These are phyloP conservation scores for Trametes maxima DNA, from an alignment of 768 basidiomycete genomes.

Conservation along the genomic window DNA sequence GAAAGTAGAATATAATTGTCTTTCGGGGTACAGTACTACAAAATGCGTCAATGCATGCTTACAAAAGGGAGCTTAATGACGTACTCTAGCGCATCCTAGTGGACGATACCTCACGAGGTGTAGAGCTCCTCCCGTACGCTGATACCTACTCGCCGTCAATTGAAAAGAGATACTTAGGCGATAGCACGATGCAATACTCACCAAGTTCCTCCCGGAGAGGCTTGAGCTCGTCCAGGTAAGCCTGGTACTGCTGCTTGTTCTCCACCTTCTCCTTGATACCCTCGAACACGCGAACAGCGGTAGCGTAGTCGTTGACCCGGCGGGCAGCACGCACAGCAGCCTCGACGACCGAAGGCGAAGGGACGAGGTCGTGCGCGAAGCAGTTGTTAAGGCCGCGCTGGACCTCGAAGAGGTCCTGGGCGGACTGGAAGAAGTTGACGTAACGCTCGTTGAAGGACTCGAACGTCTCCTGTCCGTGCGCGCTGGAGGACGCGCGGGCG, in stretches of 20 bases:
- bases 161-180: constrained; percentile 1
- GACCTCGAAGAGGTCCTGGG: constrained; percentile 96
- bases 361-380: constrained; percentile 97
- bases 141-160: constrained; percentile 46
- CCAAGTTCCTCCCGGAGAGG: constrained; percentile 90
- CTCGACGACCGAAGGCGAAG: constrained; percentile 80
- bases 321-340: constrained; percentile 86
- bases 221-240: constrained; percentile 90
- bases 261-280: constrained; percentile 97
- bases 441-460: constrained; percentile 95
- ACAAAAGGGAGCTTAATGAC: neutral
- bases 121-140: constrained; percentile 67
- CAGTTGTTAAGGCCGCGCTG: constrained; percentile 99
- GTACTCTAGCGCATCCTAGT: constrained; percentile 13
- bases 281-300: constrained; percentile 95
- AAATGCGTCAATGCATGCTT: neutral
- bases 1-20: constrained; percentile 6
- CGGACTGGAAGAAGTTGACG: constrained; percentile 88
- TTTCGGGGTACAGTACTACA: constrained; percentile 7
- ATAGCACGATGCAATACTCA: constrained; percentile 37
- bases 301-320: constrained; percentile 95
- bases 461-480: constrained; percentile 88
- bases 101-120: constrained; percentile 38
- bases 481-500: constrained; percentile 53
- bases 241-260: constrained; percentile 93